Evolutionary conservation across 169 alveolate genomes (phyloP).

Genomic region (Cyclospora cayetanensis): DNA sequence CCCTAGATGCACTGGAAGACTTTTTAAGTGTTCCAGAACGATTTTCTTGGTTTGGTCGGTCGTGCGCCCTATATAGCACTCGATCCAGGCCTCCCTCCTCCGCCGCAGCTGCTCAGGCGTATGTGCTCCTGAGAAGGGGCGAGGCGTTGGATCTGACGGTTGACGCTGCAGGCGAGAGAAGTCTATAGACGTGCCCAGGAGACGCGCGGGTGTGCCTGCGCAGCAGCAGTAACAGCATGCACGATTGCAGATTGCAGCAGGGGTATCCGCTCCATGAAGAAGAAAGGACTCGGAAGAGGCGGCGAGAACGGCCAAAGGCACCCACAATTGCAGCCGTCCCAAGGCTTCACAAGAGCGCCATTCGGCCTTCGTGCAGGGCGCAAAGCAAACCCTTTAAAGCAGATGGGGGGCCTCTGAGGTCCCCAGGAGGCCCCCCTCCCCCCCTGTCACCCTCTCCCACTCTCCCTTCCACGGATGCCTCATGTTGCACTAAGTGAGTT

Average conservation of each 20-base stretch:
- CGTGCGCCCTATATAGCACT: slow-evolving; percentile 87
- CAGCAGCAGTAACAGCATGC: not conserved
- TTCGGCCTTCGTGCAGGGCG: too few relatives aligned
- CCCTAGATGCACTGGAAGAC: slow-evolving; percentile 81
- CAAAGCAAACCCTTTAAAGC: too few relatives aligned
- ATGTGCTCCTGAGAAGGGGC: slow-evolving; percentile 85
- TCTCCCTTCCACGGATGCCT: too few relatives aligned
- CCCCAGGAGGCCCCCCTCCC: too few relatives aligned
- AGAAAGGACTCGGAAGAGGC: too few relatives aligned
- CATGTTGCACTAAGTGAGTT: too few relatives aligned
- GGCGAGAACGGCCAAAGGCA: too few relatives aligned
- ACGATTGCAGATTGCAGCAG: not conserved
- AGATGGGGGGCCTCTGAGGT: too few relatives aligned
- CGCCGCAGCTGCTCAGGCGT: slow-evolving; percentile 42
- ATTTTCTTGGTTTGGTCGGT: slow-evolving; percentile 84
- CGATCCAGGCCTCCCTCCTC: slow-evolving; percentile 74
- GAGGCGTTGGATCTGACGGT: slow-evolving; percentile 83
- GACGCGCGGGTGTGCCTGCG: slow-evolving; percentile 93
- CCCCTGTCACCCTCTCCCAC: too few relatives aligned
- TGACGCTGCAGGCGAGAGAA: slow-evolving; percentile 85
- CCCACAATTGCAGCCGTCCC: too few relatives aligned
- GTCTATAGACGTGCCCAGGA: slow-evolving; percentile 82
- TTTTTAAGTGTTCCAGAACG: slow-evolving; percentile 74
- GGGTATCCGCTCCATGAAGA: not conserved
- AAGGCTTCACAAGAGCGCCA: too few relatives aligned